Conservation (phyloP, 441 rosid species). For the Euphorbia celastroides region DNA sequence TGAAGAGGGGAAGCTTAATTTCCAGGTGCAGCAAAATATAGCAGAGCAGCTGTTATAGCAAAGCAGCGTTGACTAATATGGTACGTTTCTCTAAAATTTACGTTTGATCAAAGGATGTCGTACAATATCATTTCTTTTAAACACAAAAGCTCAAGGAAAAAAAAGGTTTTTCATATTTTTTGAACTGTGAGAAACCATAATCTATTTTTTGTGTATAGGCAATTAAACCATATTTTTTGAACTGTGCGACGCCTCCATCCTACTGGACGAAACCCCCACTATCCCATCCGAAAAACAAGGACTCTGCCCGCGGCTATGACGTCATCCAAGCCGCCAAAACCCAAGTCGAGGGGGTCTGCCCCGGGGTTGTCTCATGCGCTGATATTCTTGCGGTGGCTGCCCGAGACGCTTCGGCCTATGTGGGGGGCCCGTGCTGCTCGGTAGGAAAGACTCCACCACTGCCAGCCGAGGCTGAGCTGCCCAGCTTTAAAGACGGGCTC, state of each 20-base stretch:
- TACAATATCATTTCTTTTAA: too few relatives aligned
- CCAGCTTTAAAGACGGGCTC: constrained; percentile 12
- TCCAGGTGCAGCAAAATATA: too few relatives aligned
- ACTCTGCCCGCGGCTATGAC: constrained; percentile 44
- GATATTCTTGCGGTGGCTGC: constrained; percentile 55
- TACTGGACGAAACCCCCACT: constrained; percentile 38
- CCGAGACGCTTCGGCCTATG: constrained; percentile 54
- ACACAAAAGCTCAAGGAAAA: too few relatives aligned
- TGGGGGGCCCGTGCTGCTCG: constrained; percentile 57
- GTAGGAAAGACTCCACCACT: constrained; percentile 53
- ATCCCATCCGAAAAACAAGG: constrained; percentile 37
- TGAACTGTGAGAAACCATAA: too few relatives aligned
- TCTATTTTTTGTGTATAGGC: too few relatives aligned
- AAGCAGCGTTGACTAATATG: too few relatives aligned
- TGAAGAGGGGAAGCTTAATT: too few relatives aligned
- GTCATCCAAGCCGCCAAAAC: constrained; percentile 48
- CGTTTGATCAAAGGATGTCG: too few relatives aligned
- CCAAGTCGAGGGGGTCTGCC: constrained; percentile 39
- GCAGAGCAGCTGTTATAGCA: too few relatives aligned
- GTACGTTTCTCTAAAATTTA: too few relatives aligned
- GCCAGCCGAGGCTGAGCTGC: constrained; percentile 40
- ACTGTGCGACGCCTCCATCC: constrained; percentile 61
- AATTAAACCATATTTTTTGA: too few relatives aligned
- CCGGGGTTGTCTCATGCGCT: constrained; percentile 57
- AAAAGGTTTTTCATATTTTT: too few relatives aligned